Evolutionary conservation across 768 basidiomycete species (phyloP).

Genomic region (Mrakia blollopis): DNA sequence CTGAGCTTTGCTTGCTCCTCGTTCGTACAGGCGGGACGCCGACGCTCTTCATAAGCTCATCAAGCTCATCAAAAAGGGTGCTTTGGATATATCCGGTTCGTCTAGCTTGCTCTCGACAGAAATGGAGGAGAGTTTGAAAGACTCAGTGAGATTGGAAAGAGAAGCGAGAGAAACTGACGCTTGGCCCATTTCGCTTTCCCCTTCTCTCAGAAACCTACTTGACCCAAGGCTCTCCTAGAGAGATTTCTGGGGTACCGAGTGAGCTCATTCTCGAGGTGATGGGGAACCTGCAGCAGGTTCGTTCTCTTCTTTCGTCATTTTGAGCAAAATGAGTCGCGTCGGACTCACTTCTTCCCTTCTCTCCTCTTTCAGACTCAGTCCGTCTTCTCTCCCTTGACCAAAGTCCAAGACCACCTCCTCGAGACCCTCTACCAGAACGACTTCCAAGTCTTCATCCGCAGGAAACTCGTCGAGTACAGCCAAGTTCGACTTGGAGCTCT

Average conservation of each 20-base stretch:
- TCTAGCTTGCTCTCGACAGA: too few species aligned
- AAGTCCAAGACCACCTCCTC: background rate
- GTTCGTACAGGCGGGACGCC: slow-evolving; percentile 6
- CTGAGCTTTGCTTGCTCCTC: background rate
- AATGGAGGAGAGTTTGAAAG: too few species aligned
- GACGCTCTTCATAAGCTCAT: background rate
- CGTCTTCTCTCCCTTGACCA: slow-evolving; percentile 2
- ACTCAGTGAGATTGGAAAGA: too few species aligned
- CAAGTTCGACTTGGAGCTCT: slow-evolving; percentile 20
- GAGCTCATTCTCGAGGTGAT: background rate
- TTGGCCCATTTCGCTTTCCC: background rate
- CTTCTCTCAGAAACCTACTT: background rate
- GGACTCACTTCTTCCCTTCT: background rate
- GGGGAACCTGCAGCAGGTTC: slow-evolving; percentile 12
- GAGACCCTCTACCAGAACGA: slow-evolving; percentile 2
- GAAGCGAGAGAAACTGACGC: background rate
- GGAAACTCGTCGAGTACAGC: slow-evolving; percentile 22
- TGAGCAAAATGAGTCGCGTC: background rate
- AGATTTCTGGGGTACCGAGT: background rate
- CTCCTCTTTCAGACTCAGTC: background rate
- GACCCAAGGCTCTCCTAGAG: background rate
- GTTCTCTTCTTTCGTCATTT: background rate
- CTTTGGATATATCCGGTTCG: background rate
- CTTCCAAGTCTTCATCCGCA: slow-evolving; percentile 19
- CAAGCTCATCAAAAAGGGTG: background rate